Evolutionary conservation across 2,329 filamentous ascomycete species (phyloP).

Genomic region (Aureobasidium sp.): DNA sequence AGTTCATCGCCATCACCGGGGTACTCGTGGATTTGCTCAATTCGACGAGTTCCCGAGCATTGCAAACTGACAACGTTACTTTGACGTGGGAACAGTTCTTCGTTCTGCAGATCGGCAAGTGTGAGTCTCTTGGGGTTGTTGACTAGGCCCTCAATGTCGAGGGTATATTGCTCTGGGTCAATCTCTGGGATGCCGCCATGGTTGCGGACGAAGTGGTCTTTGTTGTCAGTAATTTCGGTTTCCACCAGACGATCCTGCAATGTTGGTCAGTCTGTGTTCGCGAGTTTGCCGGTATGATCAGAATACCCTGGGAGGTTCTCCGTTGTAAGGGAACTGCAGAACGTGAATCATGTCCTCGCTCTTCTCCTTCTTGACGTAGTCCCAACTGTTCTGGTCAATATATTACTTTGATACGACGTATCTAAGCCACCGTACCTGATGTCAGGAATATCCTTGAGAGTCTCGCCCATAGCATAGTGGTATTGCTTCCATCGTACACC

Average conservation of each 20-base stretch:
- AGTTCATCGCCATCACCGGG: constrained; percentile 53
- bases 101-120: constrained; percentile 54
- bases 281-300: background rate
- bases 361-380: constrained; percentile 40
- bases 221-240: constrained; percentile 54
- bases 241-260: constrained; percentile 46
- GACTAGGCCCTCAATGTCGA: constrained; percentile 56
- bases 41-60: constrained; percentile 61
- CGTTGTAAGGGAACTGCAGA: constrained; percentile 43
- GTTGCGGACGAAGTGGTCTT: constrained; percentile 62
- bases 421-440: constrained; percentile 28
- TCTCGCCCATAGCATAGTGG: constrained; percentile 37
- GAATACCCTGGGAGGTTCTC: constrained; percentile 33
- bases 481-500: constrained; percentile 43
- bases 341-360: constrained; percentile 42
- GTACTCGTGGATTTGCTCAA: constrained; percentile 61
- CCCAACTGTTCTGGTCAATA: constrained; percentile 32
- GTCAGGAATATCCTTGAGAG: constrained; percentile 43
- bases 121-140: constrained; percentile 51
- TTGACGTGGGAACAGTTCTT: constrained; percentile 52
- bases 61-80: constrained; percentile 57
- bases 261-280: background rate
- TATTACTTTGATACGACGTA: background rate
- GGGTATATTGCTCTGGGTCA: constrained; percentile 46
- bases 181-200: constrained; percentile 66